Base-by-base conservation (phyloP, 306 rosid species). In the Crataegus laevigata region DNA sequence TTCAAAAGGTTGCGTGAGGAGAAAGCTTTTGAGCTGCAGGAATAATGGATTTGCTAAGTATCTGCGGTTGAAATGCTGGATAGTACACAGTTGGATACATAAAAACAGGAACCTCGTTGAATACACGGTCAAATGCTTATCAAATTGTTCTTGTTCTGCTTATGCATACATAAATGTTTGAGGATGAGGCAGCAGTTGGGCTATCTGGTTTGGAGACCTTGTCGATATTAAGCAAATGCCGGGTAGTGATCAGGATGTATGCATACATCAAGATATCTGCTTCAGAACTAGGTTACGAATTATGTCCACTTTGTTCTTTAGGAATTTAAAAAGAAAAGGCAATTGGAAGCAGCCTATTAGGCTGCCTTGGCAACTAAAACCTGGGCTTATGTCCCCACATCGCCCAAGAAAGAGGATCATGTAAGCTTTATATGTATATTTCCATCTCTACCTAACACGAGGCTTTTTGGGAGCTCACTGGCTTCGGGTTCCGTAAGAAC, bases 131-230 rank as follows among this genome's bases (percentile, higher is more conserved):
- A 83, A 72, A 72, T 92, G 97, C 79, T 80, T 78, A 77, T 78
- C 59, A 10, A 83, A 92, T 24, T 92, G 97, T 57, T 84, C 96
- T 22, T 92, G 96, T 45, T 81, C 72, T 74, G 91, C 91, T 24
- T 88, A 79, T 34, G 19, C 93, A 21, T 85, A 84, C 74, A 77
- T 88, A 24, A 84, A 92, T 74, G 78, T 90, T 42, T 85, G 91
- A 58, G 89, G 81, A 38, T 38, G 66, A 47, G 91, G 96, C 10
- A 84, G 85, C 61, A 96, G 93, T 18, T n/a, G n/a, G n/a, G n/a
- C n/a, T 58, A 55, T 87, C 78, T 92, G 97, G 97, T 79, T 79
- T 36, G 93, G 85, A 9, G 87, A 90, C 80, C 82, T 92, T 2
- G 55, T 82, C 15, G 89, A 92, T 59, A 19, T 90, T 4, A 88